Percentiles rank a stretch among this genome's conserved stretches.
phyloP scores from a whole-genome alignment of 768 basidiomycete genomes.

The Pleurotus cornucopiae region DNA sequence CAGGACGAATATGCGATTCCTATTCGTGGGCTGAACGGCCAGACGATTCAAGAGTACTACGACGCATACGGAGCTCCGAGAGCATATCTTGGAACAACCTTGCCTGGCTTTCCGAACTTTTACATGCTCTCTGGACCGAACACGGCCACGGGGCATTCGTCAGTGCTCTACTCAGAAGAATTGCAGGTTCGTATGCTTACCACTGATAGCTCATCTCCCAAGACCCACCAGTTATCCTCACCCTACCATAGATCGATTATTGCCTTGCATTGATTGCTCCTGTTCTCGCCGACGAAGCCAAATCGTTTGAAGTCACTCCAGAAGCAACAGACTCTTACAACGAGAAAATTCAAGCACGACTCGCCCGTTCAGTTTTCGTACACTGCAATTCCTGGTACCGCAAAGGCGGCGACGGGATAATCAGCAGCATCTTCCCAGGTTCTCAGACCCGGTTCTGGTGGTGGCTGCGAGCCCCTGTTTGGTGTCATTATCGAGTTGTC shows the following conservation, averaged over 20 bases:
- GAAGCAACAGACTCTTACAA: constrained; percentile 37
- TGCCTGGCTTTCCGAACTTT: constrained; percentile 45
- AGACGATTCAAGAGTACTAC: constrained; percentile 37
- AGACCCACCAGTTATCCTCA: no score
- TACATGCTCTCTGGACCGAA: constrained; percentile 40
- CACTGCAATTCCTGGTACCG: constrained; percentile 33
- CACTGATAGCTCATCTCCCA: no score
- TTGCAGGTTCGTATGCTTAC: constrained; percentile 24
- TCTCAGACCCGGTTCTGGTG: constrained; percentile 29
- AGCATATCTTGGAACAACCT: constrained; percentile 38
- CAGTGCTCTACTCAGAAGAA: constrained; percentile 38
- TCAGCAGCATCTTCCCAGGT: constrained; percentile 27
- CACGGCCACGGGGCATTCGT: constrained; percentile 37
- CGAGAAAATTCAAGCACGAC: constrained; percentile 28
- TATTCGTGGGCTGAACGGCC: constrained; percentile 23
- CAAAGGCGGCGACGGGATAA: constrained; percentile 21
- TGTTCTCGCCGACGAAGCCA: constrained; percentile 26
- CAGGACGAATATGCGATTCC: constrained; percentile 30
- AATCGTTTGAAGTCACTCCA: constrained; percentile 31
- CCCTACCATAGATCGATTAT: constrained; percentile 32
- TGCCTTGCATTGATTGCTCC: constrained; percentile 36
- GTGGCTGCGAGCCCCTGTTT: constrained; percentile 24
- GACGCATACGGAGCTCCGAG: constrained; percentile 33
- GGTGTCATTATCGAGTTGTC: constrained; percentile 27
- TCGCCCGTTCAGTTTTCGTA: constrained; percentile 29